These are phyloP conservation scores for Ophiocordyceps camponoti-floridani DNA, from an alignment of 2,329 filamentous ascomycete genomes.

Conservation along the genomic window DNA sequence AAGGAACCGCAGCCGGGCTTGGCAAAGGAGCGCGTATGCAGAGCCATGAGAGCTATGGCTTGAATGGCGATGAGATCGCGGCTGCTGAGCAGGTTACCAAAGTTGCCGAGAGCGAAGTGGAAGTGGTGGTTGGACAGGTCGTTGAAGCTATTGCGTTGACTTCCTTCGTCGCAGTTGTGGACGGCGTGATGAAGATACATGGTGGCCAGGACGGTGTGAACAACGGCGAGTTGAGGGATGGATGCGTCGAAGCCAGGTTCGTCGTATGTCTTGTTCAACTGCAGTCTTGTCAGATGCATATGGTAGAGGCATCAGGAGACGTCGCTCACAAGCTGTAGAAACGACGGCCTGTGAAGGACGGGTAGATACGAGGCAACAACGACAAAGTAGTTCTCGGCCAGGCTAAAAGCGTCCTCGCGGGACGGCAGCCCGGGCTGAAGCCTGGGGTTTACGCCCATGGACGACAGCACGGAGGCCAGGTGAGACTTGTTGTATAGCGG, in stretches of 20 bases:
- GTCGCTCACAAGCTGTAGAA: conserved; percentile 44
- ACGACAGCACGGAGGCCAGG: conserved; percentile 48
- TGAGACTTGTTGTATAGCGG: conserved; percentile 55
- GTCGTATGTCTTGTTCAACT: conserved; percentile 52
- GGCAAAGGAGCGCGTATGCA: conserved; percentile 59
- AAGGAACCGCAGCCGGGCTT: conserved; percentile 62
- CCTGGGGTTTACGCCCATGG: conserved; percentile 39
- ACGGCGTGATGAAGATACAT: conserved; percentile 64
- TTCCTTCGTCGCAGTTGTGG: conserved; percentile 41
- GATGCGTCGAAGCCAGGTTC: conserved; percentile 45
- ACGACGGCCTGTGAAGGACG: conserved; percentile 58
- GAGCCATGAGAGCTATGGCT: conserved; percentile 52
- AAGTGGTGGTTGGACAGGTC: conserved; percentile 60
- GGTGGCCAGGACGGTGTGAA: conserved; percentile 65
- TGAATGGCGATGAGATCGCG: conserved; percentile 51
- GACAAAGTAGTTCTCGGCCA: conserved; percentile 59
- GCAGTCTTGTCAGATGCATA: neutral
- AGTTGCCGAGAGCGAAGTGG: conserved; percentile 53
- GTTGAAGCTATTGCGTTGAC: conserved; percentile 36
- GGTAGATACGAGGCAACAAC: conserved; percentile 57
- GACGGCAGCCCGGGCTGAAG: conserved; percentile 42
- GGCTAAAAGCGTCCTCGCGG: conserved; percentile 46
- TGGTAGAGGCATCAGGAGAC: neutral
- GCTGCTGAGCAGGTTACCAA: conserved; percentile 44
- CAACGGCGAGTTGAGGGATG: conserved; percentile 46